A percentile compares a stretch with the other conserved stretches of the same genome.
Conservation (phyloP, 208 protist species). For the Trichomonas vaginalis region DNA sequence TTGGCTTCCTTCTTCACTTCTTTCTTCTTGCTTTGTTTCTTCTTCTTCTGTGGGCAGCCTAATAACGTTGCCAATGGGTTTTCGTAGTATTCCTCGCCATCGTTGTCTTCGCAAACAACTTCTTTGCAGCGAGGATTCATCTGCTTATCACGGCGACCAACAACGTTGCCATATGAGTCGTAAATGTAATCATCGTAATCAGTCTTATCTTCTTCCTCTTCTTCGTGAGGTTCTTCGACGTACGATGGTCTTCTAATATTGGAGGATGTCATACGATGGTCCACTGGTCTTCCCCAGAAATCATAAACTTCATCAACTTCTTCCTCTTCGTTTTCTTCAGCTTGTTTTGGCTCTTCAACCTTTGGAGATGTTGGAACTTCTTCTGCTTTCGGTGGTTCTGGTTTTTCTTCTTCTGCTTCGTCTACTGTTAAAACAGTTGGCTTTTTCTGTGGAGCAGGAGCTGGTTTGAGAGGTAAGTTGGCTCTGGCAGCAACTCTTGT, state of each 20-base stretch:
- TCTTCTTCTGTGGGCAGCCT: neutral
- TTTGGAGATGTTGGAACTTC: neutral
- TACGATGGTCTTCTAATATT: neutral
- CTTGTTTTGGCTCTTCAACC: neutral
- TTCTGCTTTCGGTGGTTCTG: neutral
- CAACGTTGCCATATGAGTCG: neutral
- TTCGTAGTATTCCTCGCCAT: neutral
- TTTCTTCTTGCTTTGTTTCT: neutral
- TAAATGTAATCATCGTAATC: neutral
- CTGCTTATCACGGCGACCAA: neutral
- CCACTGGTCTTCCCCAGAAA: neutral
- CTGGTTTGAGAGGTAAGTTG: neutral
- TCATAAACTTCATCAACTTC: neutral
- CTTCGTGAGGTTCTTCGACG: neutral
- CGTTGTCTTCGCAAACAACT: neutral
- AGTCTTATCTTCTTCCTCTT: neutral
- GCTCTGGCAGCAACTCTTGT: neutral
- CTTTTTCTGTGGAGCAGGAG: neutral
- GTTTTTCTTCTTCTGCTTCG: neutral
- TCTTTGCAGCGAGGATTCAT: neutral
- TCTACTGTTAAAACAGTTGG: neutral
- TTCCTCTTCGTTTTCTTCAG: neutral
- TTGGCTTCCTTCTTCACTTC: no score
- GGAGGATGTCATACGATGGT: no score
- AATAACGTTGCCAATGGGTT: neutral